phyloP scores from a whole-genome alignment of 306 rosid species.

The Prunus salicina region DNA sequence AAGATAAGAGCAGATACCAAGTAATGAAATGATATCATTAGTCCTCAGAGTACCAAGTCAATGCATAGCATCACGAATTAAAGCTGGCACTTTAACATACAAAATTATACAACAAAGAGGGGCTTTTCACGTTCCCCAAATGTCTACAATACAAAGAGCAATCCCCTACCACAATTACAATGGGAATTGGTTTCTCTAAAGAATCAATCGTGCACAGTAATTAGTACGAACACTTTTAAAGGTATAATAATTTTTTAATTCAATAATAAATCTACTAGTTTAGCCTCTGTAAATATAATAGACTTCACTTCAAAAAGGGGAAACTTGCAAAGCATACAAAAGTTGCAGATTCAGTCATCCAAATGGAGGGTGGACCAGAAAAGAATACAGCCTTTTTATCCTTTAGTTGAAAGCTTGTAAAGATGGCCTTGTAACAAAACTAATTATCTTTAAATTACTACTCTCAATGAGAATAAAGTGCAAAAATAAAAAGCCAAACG shows the following conservation, averaged over 20 bases:
- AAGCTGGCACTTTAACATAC: not conserved
- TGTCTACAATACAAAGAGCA: too few relatives aligned
- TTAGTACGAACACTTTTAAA: not conserved
- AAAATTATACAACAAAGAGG: not conserved
- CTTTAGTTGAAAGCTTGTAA: not conserved
- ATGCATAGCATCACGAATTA: not conserved
- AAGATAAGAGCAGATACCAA: not conserved
- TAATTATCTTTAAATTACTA: not conserved
- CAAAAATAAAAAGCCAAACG: not conserved
- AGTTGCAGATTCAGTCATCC: not conserved
- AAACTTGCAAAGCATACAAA: not conserved
- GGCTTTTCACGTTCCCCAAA: too few relatives aligned
- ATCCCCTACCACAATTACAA: not conserved
- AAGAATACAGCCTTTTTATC: conserved; percentile 5
- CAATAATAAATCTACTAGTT: not conserved
- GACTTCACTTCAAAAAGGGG: not conserved
- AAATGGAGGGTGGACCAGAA: not conserved
- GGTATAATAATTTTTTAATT: too few relatives aligned
- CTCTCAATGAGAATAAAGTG: not conserved
- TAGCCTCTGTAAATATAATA: not conserved
- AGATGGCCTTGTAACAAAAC: not conserved
- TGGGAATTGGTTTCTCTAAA: not conserved
- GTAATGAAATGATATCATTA: not conserved
- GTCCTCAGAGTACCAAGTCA: not conserved
- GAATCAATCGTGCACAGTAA: too few relatives aligned